Evolutionary conservation across 2,329 filamentous ascomycete species (phyloP).

Genomic region (Pseudocercospora musae): DNA sequence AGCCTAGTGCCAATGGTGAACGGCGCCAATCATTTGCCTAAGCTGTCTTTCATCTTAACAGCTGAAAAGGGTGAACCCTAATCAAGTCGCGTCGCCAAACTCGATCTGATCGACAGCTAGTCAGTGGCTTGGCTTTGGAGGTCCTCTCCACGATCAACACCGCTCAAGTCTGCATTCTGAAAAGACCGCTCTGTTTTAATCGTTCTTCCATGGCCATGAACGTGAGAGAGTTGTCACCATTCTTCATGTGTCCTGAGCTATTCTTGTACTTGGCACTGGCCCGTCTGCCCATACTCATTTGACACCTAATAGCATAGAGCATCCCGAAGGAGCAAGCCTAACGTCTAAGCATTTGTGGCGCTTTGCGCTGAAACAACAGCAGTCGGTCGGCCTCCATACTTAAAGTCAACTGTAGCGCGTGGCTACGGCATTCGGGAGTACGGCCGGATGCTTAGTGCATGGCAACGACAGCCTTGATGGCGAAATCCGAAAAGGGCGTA

Average conservation of each 20-base stretch:
- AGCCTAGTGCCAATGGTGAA: not conserved
- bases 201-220: not conserved
- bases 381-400: not conserved
- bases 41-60: not conserved
- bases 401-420: not conserved
- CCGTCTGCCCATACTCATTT: not conserved
- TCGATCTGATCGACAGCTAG: not conserved
- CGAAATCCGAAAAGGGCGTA: not conserved
- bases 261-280: not conserved
- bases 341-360: not conserved
- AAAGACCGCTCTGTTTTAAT: not conserved
- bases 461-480: not conserved
- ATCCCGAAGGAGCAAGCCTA: not conserved
- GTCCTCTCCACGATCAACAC: not conserved
- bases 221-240: not conserved
- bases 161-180: not conserved
- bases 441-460: not conserved
- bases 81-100: not conserved
- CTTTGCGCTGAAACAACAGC: not conserved
- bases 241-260: not conserved
- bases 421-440: not conserved
- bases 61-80: slow-evolving; percentile 1
- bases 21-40: not conserved
- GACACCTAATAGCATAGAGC: not conserved
- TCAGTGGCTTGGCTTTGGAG: not conserved